These are phyloP conservation scores for Talaromyces borbonicus DNA, from an alignment of 495 filamentous ascomycete genomes.

Conservation along the genomic window DNA sequence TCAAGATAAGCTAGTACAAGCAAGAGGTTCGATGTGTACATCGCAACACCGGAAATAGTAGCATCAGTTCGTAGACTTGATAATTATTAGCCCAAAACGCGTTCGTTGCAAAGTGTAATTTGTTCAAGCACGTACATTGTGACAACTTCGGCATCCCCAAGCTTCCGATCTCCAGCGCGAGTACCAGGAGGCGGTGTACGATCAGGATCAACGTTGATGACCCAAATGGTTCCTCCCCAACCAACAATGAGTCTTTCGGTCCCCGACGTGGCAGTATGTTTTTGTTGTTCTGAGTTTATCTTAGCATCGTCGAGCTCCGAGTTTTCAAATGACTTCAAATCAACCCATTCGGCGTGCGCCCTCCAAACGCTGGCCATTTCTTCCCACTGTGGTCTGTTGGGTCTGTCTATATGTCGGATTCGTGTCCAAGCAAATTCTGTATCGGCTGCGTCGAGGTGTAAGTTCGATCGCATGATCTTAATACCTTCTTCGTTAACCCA, in stretches of 20 bases:
- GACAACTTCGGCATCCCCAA: slow-evolving; percentile 76
- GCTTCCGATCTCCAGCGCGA: slow-evolving; percentile 52
- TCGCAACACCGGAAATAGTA: slow-evolving; percentile 89
- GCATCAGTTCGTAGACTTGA: slow-evolving; percentile 85
- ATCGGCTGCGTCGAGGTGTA: slow-evolving; percentile 68
- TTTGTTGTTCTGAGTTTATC: slow-evolving; percentile 20
- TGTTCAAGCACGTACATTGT: slow-evolving; percentile 60
- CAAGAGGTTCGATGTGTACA: slow-evolving; percentile 88
- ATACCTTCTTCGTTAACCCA: slow-evolving; percentile 96
- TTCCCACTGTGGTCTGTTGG: slow-evolving; percentile 71
- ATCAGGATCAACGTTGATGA: slow-evolving; percentile 83
- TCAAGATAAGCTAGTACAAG: slow-evolving; percentile 84
- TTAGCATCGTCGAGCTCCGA: slow-evolving; percentile 25
- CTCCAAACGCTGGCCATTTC: slow-evolving; percentile 96
- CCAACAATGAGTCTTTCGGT: slow-evolving; percentile 81
- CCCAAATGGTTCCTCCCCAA: slow-evolving; percentile 94
- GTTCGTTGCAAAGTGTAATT: neutral
- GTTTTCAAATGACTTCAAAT: slow-evolving; percentile 59
- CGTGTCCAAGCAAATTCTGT: slow-evolving; percentile 85
- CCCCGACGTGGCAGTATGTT: slow-evolving; percentile 11
- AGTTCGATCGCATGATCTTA: slow-evolving; percentile 89
- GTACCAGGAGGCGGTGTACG: slow-evolving; percentile 55
- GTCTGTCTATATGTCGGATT: slow-evolving; percentile 83
- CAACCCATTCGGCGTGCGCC: slow-evolving; percentile 82
- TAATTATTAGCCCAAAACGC: slow-evolving; percentile 10